These are phyloP conservation scores for Hibiscus mutabilis DNA, from an alignment of 345 rosid species.

Conservation along the genomic window DNA sequence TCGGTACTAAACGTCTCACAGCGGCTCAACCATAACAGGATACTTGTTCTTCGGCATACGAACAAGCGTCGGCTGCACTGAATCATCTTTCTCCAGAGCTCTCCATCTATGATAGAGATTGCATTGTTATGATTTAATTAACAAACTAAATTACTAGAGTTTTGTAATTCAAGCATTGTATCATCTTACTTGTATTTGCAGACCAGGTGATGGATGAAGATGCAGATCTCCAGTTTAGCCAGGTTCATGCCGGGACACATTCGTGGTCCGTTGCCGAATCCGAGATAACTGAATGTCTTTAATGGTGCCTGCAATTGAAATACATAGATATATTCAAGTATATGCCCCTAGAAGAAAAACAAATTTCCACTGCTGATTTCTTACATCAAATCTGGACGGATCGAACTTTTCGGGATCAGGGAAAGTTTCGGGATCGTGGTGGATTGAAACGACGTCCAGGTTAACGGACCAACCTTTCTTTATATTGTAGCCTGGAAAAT, in stretches of 20 bases:
- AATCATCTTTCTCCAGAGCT: conserved; percentile 42
- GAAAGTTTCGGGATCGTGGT: conserved; percentile 46
- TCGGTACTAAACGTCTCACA: conserved; percentile 5
- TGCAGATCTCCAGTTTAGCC: conserved; percentile 56
- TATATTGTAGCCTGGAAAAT: conserved; percentile 38
- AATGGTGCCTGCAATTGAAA: conserved; percentile 30
- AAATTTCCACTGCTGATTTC: neutral
- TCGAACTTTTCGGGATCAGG: conserved; percentile 40
- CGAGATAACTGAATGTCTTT: conserved; percentile 50
- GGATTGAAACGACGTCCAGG: conserved; percentile 66
- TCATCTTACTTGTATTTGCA: conserved; percentile 51
- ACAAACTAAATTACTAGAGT: neutral
- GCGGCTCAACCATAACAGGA: conserved; percentile 36
- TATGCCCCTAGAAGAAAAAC: neutral
- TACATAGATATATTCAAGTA: neutral
- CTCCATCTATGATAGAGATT: conserved; percentile 36
- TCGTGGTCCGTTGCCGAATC: conserved; percentile 63
- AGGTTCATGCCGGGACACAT: conserved; percentile 70
- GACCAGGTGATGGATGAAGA: conserved; percentile 58
- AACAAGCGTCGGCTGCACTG: conserved; percentile 56
- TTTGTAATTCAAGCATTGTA: neutral
- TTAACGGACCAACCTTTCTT: conserved; percentile 59
- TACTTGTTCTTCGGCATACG: conserved; percentile 54
- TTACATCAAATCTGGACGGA: conserved; percentile 53
- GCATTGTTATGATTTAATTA: neutral